phyloP scores from a whole-genome alignment of 352 stramenopile genomes.

The Pilasporangium apinafurcum region DNA sequence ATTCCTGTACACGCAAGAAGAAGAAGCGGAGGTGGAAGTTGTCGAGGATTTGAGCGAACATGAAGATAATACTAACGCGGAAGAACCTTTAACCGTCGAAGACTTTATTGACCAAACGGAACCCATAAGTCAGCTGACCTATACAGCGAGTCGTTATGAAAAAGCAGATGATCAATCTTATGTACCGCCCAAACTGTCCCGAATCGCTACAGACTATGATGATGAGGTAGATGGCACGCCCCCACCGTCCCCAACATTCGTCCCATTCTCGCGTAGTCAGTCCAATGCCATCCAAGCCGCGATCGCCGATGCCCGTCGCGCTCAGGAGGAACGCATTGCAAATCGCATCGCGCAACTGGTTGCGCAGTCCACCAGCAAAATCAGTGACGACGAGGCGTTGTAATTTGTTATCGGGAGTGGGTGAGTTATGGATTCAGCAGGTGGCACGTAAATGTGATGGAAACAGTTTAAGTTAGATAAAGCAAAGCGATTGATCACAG shows the following conservation, averaged over 20 bases:
- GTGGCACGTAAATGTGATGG: no score
- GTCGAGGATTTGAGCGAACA: slow-evolving; percentile 22
- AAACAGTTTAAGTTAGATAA: no score
- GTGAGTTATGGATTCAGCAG: no score
- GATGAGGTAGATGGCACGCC: slow-evolving; percentile 21
- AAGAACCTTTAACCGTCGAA: slow-evolving; percentile 7
- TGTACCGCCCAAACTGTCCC: no score
- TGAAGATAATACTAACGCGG: slow-evolving; percentile 13
- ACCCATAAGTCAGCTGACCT: no score
- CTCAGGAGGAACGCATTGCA: slow-evolving; percentile 50
- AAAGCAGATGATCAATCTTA: no score
- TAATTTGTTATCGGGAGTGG: no score
- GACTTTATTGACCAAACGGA: no score
- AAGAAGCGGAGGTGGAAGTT: slow-evolving; percentile 23
- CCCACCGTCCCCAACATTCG: slow-evolving; percentile 16
- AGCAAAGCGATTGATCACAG: no score
- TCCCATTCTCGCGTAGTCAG: slow-evolving; percentile 22
- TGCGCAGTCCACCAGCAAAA: slow-evolving; percentile 1
- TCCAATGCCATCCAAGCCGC: slow-evolving; percentile 45
- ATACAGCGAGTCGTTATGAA: no score
- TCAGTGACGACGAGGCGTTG: no score
- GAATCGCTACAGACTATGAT: not conserved
- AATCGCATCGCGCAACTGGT: slow-evolving; percentile 56
- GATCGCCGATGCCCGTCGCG: slow-evolving; percentile 38
- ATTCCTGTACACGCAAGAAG: slow-evolving; percentile 43